phyloP scores from a whole-genome alignment of 2,329 filamentous ascomycete genomes.

The Sporothrix dimorphospora region DNA sequence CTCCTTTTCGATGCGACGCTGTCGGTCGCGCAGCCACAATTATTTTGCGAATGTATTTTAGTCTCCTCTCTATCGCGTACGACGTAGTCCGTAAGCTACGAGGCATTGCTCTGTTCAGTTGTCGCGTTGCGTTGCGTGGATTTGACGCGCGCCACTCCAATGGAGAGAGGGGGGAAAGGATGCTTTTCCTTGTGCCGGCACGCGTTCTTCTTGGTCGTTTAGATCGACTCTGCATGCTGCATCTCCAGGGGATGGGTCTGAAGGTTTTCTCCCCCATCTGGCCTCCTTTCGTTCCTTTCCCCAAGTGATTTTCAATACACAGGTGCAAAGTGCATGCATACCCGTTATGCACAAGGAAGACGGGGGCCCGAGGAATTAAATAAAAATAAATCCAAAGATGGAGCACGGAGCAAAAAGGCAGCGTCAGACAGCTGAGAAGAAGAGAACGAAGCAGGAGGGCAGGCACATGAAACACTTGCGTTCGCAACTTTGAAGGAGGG shows the following conservation, averaged over 20 bases:
- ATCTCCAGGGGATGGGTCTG: not conserved
- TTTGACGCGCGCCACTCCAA: constrained; percentile 14
- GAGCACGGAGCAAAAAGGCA: not conserved
- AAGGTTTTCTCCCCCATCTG: not conserved
- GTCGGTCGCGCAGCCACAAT: not conserved
- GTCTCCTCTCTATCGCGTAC: not conserved
- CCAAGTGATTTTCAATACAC: not conserved
- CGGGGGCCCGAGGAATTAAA: not conserved
- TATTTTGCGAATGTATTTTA: not conserved
- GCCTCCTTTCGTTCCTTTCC: not conserved
- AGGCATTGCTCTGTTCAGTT: too few relatives aligned
- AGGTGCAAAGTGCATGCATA: constrained; percentile 19
- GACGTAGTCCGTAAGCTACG: too few relatives aligned
- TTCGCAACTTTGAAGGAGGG: not conserved
- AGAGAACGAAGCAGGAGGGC: not conserved
- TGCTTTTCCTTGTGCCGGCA: not conserved
- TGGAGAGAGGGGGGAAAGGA: not conserved
- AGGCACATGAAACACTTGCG: constrained; percentile 21
- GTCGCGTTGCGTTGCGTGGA: not conserved
- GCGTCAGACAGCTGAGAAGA: not conserved
- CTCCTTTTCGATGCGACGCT: constrained; percentile 16
- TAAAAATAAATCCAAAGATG: not conserved
- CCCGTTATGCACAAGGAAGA: not conserved
- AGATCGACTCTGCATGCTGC: constrained; percentile 14
- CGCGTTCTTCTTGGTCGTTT: constrained; percentile 6